Percentiles rank a stretch among this genome's conserved stretches.
Evolutionary conservation across 768 basidiomycete species (phyloP).

Genomic region (Suillus clintonianus): DNA sequence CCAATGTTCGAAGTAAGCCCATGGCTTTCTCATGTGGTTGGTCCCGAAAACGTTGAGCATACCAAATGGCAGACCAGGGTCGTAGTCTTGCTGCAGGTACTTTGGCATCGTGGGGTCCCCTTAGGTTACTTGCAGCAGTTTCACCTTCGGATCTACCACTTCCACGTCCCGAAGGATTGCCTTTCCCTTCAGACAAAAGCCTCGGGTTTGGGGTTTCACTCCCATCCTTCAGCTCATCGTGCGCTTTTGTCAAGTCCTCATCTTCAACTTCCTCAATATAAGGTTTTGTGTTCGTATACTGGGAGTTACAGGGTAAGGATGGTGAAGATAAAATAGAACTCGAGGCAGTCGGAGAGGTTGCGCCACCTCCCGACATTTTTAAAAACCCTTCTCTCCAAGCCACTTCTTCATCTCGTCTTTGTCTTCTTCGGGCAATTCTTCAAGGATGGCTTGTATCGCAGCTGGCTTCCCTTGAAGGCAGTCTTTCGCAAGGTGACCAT

Average conservation of each 20-base stretch:
- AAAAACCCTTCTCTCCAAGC: constrained; percentile 2
- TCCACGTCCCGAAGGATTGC: not conserved
- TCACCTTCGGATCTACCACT: not conserved
- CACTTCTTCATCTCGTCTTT: not conserved
- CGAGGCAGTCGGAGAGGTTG: not conserved
- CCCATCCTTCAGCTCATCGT: not conserved
- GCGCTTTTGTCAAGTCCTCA: not conserved
- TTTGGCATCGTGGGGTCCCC: not conserved
- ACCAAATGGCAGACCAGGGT: constrained; percentile 12
- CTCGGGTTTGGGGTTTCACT: too few relatives aligned
- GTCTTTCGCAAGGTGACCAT: not conserved
- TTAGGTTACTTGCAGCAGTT: not conserved
- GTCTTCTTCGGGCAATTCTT: not conserved
- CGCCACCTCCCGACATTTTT: constrained; percentile 1
- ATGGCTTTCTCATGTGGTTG: constrained; percentile 1
- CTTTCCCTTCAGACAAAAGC: not conserved
- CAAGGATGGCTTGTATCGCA: not conserved
- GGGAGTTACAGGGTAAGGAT: not conserved
- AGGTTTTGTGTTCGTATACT: not conserved
- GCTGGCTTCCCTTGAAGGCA: not conserved
- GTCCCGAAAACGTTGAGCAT: not conserved
- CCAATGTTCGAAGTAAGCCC: not conserved
- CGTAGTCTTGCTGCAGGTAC: not conserved
- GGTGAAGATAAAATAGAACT: not conserved
- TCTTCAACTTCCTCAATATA: not conserved